Conservation (phyloP, 352 stramenopile species). For the Phytophthora parvispora region DNA sequence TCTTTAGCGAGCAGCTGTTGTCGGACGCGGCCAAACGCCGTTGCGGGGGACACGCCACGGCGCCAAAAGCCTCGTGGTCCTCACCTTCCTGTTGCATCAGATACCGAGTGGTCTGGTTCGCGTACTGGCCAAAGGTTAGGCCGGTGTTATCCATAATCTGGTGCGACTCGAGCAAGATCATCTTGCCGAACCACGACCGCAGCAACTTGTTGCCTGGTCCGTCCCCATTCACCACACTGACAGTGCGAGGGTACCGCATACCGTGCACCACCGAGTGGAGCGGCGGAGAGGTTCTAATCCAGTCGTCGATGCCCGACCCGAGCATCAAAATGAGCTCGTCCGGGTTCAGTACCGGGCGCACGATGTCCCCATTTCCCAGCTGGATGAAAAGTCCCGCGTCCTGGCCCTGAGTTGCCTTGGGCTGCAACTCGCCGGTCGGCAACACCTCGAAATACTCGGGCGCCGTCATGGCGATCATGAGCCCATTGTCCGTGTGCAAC, state of each 20-base stretch:
- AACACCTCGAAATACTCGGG: constrained; percentile 77
- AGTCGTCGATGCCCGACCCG: constrained; percentile 77
- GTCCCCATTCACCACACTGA: constrained; percentile 45
- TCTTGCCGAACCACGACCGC: constrained; percentile 78
- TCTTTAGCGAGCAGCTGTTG: constrained; percentile 58
- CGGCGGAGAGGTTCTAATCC: constrained; percentile 65
- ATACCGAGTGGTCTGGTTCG: constrained; percentile 64
- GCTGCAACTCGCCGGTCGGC: constrained; percentile 46
- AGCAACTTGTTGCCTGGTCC: constrained; percentile 50
- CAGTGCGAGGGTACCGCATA: constrained; percentile 70
- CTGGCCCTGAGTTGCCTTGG: constrained; percentile 57
- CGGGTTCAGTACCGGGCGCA: constrained; percentile 65
- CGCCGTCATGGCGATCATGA: constrained; percentile 80
- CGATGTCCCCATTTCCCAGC: constrained; percentile 56
- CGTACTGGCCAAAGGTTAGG: constrained; percentile 64
- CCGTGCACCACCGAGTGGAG: constrained; percentile 77
- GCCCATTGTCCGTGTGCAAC: constrained; percentile 82
- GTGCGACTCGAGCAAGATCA: constrained; percentile 58
- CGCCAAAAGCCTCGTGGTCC: constrained; percentile 42
- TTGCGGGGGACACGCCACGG: constrained; percentile 58
- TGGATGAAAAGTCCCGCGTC: constrained; percentile 80
- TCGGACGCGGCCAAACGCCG: constrained; percentile 56
- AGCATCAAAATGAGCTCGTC: constrained; percentile 89
- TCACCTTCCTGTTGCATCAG: constrained; percentile 47
- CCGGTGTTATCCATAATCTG: constrained; percentile 68